These are phyloP conservation scores for Crithidia brevicula DNA, from an alignment of 208 protist species.

Conservation along the genomic window DNA sequence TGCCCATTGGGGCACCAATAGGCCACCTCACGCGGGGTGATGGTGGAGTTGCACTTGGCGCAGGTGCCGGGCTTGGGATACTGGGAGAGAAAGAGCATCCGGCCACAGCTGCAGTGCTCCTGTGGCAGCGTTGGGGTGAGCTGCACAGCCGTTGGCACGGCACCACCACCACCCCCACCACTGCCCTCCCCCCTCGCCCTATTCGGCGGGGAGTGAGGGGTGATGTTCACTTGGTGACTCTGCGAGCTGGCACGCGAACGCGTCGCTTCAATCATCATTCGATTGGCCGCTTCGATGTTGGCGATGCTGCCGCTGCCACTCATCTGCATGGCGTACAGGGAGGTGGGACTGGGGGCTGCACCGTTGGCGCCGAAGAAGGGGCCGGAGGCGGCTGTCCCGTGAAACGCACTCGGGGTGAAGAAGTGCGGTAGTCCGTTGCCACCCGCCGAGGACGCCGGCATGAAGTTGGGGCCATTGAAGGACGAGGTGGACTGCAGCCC, in stretches of 20 bases:
- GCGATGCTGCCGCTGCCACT: conserved; percentile 20
- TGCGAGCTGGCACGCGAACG: conserved; percentile 22
- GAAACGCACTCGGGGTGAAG: conserved; percentile 22
- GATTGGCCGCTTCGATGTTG: conserved; percentile 37
- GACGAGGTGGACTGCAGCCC: conserved; percentile 11
- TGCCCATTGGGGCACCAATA: conserved; percentile 56
- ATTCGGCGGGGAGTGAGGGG: not conserved
- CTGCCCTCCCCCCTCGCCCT: not conserved
- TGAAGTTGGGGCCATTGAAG: conserved; percentile 3
- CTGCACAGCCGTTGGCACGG: conserved; percentile 29
- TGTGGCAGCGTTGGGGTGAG: conserved; percentile 31
- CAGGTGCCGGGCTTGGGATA: conserved; percentile 26
- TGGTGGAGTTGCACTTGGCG: conserved; percentile 30
- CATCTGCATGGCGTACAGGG: conserved; percentile 26
- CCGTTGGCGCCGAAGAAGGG: not conserved
- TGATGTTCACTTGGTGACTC: conserved; percentile 15
- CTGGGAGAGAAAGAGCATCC: conserved; percentile 40
- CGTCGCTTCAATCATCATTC: conserved; percentile 33
- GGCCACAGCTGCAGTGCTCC: conserved; percentile 54
- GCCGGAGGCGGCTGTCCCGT: not conserved
- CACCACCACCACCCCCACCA: not conserved
- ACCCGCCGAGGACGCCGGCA: not conserved
- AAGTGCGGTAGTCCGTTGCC: conserved; percentile 17
- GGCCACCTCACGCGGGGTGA: conserved; percentile 27
- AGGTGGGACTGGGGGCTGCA: conserved; percentile 11